Percentiles rank a stretch among this genome's conserved stretches.
These are phyloP conservation scores for Globisporangium canariense DNA, from an alignment of 352 stramenopile genomes.

Conservation along the genomic window DNA sequence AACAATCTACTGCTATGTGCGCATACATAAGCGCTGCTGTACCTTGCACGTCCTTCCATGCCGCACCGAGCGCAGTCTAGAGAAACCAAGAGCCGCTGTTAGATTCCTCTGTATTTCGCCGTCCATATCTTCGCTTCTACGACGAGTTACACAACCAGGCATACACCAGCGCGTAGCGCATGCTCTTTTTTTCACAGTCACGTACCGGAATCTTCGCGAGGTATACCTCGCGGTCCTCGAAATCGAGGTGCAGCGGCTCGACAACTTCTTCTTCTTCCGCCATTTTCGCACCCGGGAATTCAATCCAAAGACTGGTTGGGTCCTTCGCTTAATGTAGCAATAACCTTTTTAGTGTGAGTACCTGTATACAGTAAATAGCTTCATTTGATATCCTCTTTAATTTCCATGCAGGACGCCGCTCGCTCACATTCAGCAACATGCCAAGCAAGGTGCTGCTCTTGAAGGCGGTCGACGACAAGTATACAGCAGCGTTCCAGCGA, in stretches of 20 bases:
- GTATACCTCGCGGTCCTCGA: slow-evolving; percentile 86
- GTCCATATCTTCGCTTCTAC: neutral
- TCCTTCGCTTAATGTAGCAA: neutral
- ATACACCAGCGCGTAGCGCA: neutral
- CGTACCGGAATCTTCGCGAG: slow-evolving; percentile 82
- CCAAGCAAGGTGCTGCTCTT: slow-evolving; percentile 47
- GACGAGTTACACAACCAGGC: neutral
- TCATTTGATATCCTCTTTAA: neutral
- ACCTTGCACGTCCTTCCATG: slow-evolving; percentile 86
- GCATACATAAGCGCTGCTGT: neutral
- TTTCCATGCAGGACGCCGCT: neutral
- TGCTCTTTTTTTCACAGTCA: neutral
- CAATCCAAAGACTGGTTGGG: slow-evolving; percentile 4
- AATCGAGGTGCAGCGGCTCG: slow-evolving; percentile 84
- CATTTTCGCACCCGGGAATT: slow-evolving; percentile 30
- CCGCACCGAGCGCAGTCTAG: slow-evolving; percentile 63
- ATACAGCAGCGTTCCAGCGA: slow-evolving; percentile 36
- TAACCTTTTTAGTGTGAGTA: neutral
- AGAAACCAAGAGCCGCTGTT: slow-evolving; percentile 7
- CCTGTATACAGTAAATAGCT: neutral
- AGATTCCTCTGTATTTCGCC: neutral
- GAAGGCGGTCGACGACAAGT: slow-evolving; percentile 62
- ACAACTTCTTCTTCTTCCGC: slow-evolving; percentile 87
- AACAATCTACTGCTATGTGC: neutral
- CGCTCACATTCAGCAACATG: neutral